Conservation (phyloP, 495 filamentous ascomycete species). For the Penicillium pancosmium region DNA sequence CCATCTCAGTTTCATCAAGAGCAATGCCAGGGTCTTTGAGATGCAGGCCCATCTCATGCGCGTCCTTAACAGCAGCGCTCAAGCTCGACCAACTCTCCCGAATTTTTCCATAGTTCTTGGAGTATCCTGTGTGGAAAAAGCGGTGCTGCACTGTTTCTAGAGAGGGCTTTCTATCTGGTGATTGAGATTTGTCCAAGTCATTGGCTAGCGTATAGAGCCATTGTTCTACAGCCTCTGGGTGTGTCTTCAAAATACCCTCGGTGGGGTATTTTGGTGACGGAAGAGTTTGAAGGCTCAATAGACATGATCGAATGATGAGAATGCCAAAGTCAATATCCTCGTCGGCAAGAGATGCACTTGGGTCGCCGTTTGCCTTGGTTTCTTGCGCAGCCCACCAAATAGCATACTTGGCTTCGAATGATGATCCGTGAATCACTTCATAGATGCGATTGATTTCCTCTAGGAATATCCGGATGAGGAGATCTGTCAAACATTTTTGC, state of each 20-base stretch:
- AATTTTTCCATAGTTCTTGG: constrained; percentile 6
- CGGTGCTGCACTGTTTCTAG: constrained; percentile 8
- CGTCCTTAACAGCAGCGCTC: constrained; percentile 9
- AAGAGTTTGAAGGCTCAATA: constrained; percentile 7
- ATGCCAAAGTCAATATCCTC: constrained; percentile 23
- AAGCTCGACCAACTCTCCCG: constrained; percentile 9
- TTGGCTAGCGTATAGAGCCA: constrained; percentile 10
- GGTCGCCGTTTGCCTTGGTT: background rate
- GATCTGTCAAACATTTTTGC: background rate
- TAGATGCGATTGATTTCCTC: constrained; percentile 7
- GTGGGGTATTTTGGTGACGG: constrained; percentile 8
- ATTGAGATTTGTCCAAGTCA: constrained; percentile 3
- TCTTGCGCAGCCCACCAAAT: background rate
- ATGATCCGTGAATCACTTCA: background rate
- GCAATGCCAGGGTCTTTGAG: constrained; percentile 5
- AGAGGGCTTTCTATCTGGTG: constrained; percentile 1
- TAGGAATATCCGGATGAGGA: constrained; percentile 1
- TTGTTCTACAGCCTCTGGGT: background rate
- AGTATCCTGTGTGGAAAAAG: constrained; percentile 9
- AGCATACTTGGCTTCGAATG: background rate
- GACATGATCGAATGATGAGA: constrained; percentile 9
- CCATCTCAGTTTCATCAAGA: constrained; percentile 7
- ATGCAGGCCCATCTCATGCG: constrained; percentile 11
- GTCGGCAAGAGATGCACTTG: constrained; percentile 5
- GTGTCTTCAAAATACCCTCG: background rate